Percentiles rank a stretch among this genome's conserved stretches.
These are phyloP conservation scores for Colletotrichum scovillei DNA, from an alignment of 2,329 filamentous ascomycete species.

Conservation along the genomic window DNA sequence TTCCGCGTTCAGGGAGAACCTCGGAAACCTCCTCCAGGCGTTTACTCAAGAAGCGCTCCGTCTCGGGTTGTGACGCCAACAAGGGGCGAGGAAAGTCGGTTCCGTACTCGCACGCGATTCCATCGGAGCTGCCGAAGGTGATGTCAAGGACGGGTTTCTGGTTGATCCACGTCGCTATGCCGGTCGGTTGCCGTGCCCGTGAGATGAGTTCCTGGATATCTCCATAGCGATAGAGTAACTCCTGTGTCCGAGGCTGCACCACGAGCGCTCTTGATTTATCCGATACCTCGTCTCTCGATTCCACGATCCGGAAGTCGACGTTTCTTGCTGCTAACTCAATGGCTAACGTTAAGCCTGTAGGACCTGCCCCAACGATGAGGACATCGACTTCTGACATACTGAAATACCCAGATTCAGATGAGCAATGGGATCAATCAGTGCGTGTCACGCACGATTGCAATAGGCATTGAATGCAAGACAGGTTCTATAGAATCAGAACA, in stretches of 20 bases:
- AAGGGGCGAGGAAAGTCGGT: not conserved
- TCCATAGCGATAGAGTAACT: slow-evolving; percentile 59
- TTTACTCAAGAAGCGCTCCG: not conserved
- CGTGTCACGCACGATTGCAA: no score
- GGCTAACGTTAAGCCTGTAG: slow-evolving; percentile 47
- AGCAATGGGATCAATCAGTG: no score
- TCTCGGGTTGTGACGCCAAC: not conserved
- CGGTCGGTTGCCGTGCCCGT: slow-evolving; percentile 49
- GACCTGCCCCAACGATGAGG: slow-evolving; percentile 49
- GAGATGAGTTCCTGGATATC: slow-evolving; percentile 46
- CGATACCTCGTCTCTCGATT: slow-evolving; percentile 45
- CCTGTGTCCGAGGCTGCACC: slow-evolving; percentile 61
- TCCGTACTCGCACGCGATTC: not conserved
- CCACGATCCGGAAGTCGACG: slow-evolving; percentile 51
- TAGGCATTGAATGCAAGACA: no score
- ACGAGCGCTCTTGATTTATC: slow-evolving; percentile 55
- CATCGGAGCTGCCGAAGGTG: slow-evolving; percentile 40
- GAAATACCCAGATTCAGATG: no score
- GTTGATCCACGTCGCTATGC: slow-evolving; percentile 51
- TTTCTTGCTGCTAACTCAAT: slow-evolving; percentile 44
- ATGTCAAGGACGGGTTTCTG: slow-evolving; percentile 44
- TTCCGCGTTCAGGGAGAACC: not conserved
- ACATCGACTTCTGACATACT: no score
- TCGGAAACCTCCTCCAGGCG: not conserved
- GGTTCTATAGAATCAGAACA: no score